phyloP scores from a whole-genome alignment of 2,329 filamentous ascomycete genomes.

The Tolypocladium tundrense region DNA sequence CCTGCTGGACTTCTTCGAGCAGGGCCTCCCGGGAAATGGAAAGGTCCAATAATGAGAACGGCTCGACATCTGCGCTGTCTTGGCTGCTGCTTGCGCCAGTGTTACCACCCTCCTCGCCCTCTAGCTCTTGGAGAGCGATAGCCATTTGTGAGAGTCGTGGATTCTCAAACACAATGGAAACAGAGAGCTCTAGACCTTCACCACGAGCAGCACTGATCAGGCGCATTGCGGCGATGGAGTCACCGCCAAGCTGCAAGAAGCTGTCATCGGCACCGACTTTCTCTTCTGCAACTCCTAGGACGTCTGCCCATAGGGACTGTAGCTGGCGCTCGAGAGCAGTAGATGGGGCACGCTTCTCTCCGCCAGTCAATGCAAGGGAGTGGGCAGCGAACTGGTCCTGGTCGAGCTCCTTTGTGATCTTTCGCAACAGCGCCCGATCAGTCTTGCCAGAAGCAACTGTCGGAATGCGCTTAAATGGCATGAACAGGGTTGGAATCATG shows the following conservation, averaged over 20 bases:
- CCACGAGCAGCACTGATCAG: background rate
- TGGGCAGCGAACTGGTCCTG: background rate
- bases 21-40: background rate
- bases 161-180: background rate
- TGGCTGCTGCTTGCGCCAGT: background rate
- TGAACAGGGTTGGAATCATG: background rate
- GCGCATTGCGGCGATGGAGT: constrained; percentile 6
- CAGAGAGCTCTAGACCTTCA: background rate
- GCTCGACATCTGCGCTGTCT: background rate
- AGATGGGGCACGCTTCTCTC: background rate
- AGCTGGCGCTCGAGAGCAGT: background rate
- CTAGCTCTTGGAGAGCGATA: background rate
- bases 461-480: background rate
- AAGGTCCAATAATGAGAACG: background rate
- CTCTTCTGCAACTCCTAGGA: background rate
- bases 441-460: background rate
- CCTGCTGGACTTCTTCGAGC: background rate
- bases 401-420: background rate
- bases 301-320: background rate
- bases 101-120: background rate
- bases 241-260: constrained; percentile 5
- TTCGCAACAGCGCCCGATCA: background rate
- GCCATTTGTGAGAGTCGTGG: background rate
- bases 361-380: background rate
- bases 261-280: constrained; percentile 3